Conservation (phyloP, 2,329 filamentous ascomycete species). For the Xylariaceae sp. region DNA sequence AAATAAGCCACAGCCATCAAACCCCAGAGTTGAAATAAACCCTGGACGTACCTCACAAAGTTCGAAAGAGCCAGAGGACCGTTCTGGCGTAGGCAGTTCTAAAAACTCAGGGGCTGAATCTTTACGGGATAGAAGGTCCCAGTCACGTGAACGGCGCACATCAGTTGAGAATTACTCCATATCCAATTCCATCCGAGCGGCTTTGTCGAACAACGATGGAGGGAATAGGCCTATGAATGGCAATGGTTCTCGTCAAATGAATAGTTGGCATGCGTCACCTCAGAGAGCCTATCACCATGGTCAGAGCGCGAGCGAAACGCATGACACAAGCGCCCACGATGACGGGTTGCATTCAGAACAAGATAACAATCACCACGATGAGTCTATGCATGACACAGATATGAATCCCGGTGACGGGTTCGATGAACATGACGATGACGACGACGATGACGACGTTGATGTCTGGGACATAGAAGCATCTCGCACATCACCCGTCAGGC, state of each 20-base stretch:
- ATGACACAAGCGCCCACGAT: slow-evolving; percentile 11
- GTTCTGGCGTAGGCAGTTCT: slow-evolving; percentile 17
- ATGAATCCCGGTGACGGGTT: slow-evolving; percentile 15
- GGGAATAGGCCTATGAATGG: slow-evolving; percentile 17
- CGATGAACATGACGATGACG: slow-evolving; percentile 14
- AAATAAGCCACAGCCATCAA: slow-evolving; percentile 16
- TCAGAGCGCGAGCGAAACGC: slow-evolving; percentile 16
- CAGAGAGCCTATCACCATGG: slow-evolving; percentile 13
- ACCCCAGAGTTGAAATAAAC: slow-evolving; percentile 18
- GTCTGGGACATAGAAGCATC: slow-evolving; percentile 55
- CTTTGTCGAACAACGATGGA: slow-evolving; percentile 17
- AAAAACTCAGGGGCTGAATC: slow-evolving; percentile 14
- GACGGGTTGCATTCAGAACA: background rate
- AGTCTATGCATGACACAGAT: slow-evolving; percentile 16
- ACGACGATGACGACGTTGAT: slow-evolving; percentile 37
- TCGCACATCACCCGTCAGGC: slow-evolving; percentile 37
- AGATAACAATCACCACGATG: slow-evolving; percentile 19
- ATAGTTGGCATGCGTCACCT: slow-evolving; percentile 13
- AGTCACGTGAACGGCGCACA: slow-evolving; percentile 1
- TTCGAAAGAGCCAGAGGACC: slow-evolving; percentile 16
- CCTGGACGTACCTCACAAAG: slow-evolving; percentile 14
- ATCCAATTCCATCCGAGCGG: slow-evolving; percentile 20
- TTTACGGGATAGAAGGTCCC: slow-evolving; percentile 3
- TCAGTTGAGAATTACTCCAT: slow-evolving; percentile 8
- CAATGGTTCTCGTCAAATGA: slow-evolving; percentile 15